Percentiles rank a stretch among this genome's conserved stretches.
These are phyloP conservation scores for Hypoxylon rickii DNA, from an alignment of 495 filamentous ascomycete genomes.

Conservation along the genomic window DNA sequence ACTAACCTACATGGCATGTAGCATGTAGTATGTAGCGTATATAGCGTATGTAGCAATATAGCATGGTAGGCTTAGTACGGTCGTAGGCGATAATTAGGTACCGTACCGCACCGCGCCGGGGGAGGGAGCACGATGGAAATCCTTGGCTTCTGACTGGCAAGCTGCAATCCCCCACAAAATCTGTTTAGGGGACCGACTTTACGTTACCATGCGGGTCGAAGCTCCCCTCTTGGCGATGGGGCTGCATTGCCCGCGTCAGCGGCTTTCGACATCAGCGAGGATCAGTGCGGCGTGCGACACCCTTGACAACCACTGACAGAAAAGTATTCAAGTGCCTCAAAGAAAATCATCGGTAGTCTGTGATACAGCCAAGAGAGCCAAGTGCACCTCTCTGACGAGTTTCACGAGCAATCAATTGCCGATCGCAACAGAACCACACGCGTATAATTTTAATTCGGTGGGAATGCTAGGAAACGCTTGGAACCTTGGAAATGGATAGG, in stretches of 20 bases:
- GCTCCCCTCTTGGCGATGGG: constrained; percentile 26
- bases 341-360: neutral
- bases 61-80: no score
- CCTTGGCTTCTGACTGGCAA: constrained; percentile 34
- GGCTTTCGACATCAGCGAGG: constrained; percentile 14
- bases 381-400: constrained; percentile 5
- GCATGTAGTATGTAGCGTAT: no score
- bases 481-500: no score
- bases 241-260: constrained; percentile 27
- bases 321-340: neutral
- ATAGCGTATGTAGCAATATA: no score
- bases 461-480: no score
- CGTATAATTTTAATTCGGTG: constrained; percentile 1
- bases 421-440: constrained; percentile 7
- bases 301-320: neutral
- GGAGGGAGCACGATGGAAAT: constrained; percentile 25
- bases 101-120: no score
- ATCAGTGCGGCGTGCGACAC: neutral
- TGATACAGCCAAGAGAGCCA: constrained; percentile 7
- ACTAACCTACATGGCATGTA: no score
- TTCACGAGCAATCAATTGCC: constrained; percentile 7
- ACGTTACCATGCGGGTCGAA: constrained; percentile 26
- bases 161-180: constrained; percentile 28
- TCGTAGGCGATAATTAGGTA: no score
- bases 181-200: constrained; percentile 31